Evolutionary conservation across 2,329 filamentous ascomycete genomes (phyloP), one percentile per base, ranked within the genome.

Genomic region (Trichoderma koningiopsis): DNA sequence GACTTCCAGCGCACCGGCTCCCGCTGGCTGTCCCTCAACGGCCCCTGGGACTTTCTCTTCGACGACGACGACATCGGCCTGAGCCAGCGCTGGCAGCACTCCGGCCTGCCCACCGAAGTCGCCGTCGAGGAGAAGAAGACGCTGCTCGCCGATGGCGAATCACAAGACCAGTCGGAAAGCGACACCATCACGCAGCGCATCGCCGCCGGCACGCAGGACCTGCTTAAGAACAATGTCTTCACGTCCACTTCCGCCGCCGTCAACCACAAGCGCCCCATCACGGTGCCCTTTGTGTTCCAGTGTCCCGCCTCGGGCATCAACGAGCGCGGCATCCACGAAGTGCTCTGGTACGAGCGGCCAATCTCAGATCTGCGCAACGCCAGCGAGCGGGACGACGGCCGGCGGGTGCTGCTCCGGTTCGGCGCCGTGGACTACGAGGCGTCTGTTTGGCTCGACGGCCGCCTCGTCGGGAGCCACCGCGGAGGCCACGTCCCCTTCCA

Each of bases 281-380:
- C 84, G 43, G 88, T 91, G 0, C 89, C 89, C 0, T 92, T 86
- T 72, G 88, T 87, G 2, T 91, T 90, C 73, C 89, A 91, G 75
- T 84, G 85, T 5, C 85, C 85, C 0, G 88, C 88, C 0, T 91
- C 88, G 0, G 88, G 88, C 2, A 86, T 91, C 72, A 82, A 86
- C 70, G 85, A 89, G 40, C 84, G 84, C 66, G 86, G 85, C 61
- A 87, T 88, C 2, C 89, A 91, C 74, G 88, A 91, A 76, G 86
- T 91, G 4, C 76, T 91, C 10, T 91, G 89, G 89, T 91, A 91
- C 73, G 86, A 90, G 77, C 83, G 86, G 7, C 72, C 64, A 22
- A 80, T 90, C 63, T 72, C 73, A 0, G 87, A 89, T 72, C 78
- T 85, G 61, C 84, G 87, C 49, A 79, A 76, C 0, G 70, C 77